Conservation (phyloP, 2,329 filamentous ascomycete genomes). For the Pseudogymnoascus sp. region DNA sequence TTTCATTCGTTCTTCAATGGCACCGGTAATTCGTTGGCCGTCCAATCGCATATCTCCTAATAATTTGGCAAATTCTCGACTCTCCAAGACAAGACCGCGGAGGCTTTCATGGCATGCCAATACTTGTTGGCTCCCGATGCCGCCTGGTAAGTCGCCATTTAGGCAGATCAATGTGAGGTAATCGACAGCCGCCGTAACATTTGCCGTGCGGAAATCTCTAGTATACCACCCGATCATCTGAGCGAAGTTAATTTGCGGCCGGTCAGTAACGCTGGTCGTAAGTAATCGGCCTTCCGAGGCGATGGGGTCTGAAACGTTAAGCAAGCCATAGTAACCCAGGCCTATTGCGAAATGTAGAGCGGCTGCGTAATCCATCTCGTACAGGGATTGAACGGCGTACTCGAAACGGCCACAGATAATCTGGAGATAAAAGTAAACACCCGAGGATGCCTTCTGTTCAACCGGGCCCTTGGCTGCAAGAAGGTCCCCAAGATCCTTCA, state of each 20-base stretch:
- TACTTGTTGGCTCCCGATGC: constrained; percentile 67
- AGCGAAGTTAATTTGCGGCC: constrained; percentile 86
- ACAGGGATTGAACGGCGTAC: constrained; percentile 83
- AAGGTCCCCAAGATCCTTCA: constrained; percentile 80
- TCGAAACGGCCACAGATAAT: constrained; percentile 89
- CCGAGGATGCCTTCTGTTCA: constrained; percentile 66
- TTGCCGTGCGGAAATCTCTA: constrained; percentile 83
- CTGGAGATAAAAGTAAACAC: constrained; percentile 89
- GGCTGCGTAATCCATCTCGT: constrained; percentile 83
- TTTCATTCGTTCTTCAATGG: constrained; percentile 75
- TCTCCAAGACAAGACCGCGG: constrained; percentile 91
- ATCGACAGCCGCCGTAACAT: constrained; percentile 83
- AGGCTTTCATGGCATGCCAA: constrained; percentile 85
- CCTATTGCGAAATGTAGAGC: constrained; percentile 92
- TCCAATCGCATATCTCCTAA: constrained; percentile 86
- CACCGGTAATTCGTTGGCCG: constrained; percentile 74
- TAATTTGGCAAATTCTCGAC: constrained; percentile 86
- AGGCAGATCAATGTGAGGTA: constrained; percentile 88
- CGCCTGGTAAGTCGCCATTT: constrained; percentile 71
- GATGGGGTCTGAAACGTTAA: constrained; percentile 77
- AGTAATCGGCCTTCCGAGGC: constrained; percentile 63
- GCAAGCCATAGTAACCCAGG: constrained; percentile 78
- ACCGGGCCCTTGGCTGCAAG: constrained; percentile 76
- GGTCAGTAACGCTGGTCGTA: constrained; percentile 56
- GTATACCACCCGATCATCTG: constrained; percentile 94